Conservation (phyloP, 306 rosid species). For the Medicago arabica region DNA sequence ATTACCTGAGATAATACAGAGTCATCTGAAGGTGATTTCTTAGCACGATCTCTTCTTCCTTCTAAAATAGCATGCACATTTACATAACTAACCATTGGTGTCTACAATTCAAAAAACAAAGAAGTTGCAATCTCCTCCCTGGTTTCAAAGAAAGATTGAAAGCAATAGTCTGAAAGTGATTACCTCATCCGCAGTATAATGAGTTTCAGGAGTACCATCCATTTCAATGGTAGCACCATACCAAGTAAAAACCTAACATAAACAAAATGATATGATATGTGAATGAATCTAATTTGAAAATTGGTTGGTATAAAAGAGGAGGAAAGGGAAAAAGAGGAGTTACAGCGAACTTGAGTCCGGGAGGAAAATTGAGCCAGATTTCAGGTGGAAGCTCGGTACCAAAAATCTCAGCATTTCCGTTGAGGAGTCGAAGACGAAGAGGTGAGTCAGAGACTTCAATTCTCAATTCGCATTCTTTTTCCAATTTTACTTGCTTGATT, state of each 20-base stretch:
- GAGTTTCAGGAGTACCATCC: slow-evolving; percentile 91
- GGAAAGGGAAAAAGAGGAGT: neutral
- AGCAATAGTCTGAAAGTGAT: neutral
- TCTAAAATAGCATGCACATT: slow-evolving; percentile 92
- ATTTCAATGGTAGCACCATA: slow-evolving; percentile 91
- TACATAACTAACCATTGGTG: slow-evolving; percentile 92
- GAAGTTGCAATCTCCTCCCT: slow-evolving; percentile 11
- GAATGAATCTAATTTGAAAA: neutral
- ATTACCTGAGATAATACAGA: slow-evolving; percentile 68
- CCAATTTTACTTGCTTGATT: slow-evolving; percentile 77
- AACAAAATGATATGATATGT: neutral
- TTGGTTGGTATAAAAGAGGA: neutral
- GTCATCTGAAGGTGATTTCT: slow-evolving; percentile 63
- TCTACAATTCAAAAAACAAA: slow-evolving; percentile 49
- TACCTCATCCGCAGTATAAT: slow-evolving; percentile 95
- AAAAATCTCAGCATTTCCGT: slow-evolving; percentile 87
- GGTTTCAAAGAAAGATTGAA: neutral
- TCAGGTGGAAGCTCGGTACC: slow-evolving; percentile 95
- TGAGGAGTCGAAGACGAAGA: slow-evolving; percentile 79
- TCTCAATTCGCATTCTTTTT: slow-evolving; percentile 85
- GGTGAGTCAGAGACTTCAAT: slow-evolving; percentile 81
- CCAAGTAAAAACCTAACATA: slow-evolving; percentile 76
- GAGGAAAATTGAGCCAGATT: slow-evolving; percentile 89
- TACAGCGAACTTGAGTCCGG: slow-evolving; percentile 87
- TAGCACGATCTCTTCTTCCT: slow-evolving; percentile 83